phyloP scores from a whole-genome alignment of 2,329 filamentous ascomycete species.

The Canariomyces notabilis region DNA sequence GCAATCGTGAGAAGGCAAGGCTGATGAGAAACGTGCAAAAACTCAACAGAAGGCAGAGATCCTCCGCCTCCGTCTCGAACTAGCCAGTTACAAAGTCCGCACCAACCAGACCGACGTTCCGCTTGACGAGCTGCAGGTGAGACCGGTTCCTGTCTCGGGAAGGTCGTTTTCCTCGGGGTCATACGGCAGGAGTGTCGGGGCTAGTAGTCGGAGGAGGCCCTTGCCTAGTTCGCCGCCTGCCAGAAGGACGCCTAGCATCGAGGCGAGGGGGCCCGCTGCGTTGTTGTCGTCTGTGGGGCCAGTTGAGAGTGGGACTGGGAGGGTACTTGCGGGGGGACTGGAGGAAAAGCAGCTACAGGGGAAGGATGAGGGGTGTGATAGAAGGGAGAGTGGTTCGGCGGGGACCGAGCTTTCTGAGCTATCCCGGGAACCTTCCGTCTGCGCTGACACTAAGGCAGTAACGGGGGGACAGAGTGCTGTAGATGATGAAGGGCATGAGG shows the following conservation, averaged over 20 bases:
- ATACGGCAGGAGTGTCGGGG: background rate
- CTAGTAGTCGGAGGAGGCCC: background rate
- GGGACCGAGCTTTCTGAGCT: too few relatives aligned
- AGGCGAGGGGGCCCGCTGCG: too few relatives aligned
- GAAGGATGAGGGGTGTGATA: background rate
- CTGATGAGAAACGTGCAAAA: background rate
- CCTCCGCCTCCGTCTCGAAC: conserved; percentile 61
- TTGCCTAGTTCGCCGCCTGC: conserved; percentile 9
- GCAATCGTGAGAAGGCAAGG: background rate
- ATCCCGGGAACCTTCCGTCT: too few relatives aligned
- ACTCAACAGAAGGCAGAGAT: conserved; percentile 55
- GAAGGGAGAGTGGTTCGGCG: background rate
- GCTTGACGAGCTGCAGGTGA: conserved; percentile 52
- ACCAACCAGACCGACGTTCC: conserved; percentile 67
- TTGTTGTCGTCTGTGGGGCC: too few relatives aligned
- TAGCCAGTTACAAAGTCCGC: conserved; percentile 70
- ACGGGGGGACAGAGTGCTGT: background rate
- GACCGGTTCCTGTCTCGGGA: conserved; percentile 26
- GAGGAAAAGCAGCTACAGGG: background rate
- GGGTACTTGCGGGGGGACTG: background rate
- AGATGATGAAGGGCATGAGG: conserved; percentile 7
- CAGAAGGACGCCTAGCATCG: too few relatives aligned
- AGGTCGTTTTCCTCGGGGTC: background rate
- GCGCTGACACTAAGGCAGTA: too few relatives aligned
- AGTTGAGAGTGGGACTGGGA: background rate